phyloP scores from a whole-genome alignment of 2,329 filamentous ascomycete genomes.

The Proliferodiscus dingleyae region DNA sequence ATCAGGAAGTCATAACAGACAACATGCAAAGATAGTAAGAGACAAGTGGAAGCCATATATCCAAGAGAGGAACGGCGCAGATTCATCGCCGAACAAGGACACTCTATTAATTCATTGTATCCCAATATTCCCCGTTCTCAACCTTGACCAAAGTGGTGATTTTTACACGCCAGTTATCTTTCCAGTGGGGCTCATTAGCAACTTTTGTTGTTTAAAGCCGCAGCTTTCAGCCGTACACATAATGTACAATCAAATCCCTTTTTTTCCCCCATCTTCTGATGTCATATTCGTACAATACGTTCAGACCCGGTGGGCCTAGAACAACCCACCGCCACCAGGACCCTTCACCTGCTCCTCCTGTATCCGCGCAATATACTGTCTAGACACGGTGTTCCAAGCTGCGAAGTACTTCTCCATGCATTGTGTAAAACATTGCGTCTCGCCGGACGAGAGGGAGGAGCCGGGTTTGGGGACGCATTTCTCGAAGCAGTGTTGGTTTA shows the following conservation, averaged over 20 bases:
- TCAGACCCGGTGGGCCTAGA: conserved; percentile 14
- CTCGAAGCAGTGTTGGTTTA: conserved; percentile 78
- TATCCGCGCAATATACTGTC: conserved; percentile 53
- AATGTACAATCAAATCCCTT: too few relatives aligned
- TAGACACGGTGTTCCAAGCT: conserved; percentile 71
- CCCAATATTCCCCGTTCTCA: neutral
- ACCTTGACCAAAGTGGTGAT: neutral
- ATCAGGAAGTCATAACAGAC: too few relatives aligned
- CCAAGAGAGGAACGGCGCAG: too few relatives aligned
- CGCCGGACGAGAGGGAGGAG: conserved; percentile 54
- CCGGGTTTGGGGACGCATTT: conserved; percentile 70
- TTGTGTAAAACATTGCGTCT: conserved; percentile 65
- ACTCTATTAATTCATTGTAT: neutral
- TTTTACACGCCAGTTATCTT: neutral
- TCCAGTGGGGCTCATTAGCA: neutral
- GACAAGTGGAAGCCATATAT: too few relatives aligned
- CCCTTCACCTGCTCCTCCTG: conserved; percentile 26
- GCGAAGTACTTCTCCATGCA: conserved; percentile 86
- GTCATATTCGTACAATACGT: neutral
- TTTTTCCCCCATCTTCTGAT: neutral
- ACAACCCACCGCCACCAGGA: conserved; percentile 21
- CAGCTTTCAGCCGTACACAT: neutral
- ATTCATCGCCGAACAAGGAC: too few relatives aligned
- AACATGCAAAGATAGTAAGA: too few relatives aligned
- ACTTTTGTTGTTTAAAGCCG: too few relatives aligned